phyloP scores from a whole-genome alignment of 768 basidiomycete genomes.

The Trametes gibbosa region DNA sequence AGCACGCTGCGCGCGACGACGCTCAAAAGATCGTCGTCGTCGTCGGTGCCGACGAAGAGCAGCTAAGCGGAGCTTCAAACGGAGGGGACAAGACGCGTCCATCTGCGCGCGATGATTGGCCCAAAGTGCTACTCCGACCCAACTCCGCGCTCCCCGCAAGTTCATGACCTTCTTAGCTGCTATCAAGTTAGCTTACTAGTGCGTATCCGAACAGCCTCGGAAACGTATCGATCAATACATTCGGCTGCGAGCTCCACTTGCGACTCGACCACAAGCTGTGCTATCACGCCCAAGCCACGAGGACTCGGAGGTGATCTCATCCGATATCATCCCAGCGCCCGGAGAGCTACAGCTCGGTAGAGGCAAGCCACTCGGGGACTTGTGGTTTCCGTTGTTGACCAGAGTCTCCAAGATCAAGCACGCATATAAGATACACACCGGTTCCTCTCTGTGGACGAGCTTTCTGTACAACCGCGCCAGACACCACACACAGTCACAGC shows the following conservation, averaged over 20 bases:
- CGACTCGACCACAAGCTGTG: neutral
- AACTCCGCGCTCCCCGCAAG: neutral
- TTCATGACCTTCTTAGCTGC: too few relatives aligned
- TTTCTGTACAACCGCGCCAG: neutral
- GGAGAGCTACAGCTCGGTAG: neutral
- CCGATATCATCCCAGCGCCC: constrained; percentile 8
- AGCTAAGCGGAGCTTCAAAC: neutral
- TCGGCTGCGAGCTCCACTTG: neutral
- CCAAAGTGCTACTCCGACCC: neutral
- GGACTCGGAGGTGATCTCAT: neutral
- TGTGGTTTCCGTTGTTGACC: neutral
- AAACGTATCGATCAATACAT: neutral
- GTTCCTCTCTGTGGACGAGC: neutral
- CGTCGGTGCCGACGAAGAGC: neutral
- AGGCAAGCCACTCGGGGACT: neutral
- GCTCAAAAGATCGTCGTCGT: neutral
- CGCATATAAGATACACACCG: neutral
- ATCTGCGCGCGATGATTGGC: constrained; percentile 1
- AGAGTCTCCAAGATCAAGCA: neutral
- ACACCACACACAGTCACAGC: neutral
- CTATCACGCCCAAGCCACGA: neutral
- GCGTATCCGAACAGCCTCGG: neutral
- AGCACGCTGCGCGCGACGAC: neutral
- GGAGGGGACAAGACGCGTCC: neutral
- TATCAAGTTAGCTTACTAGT: too few relatives aligned